These are phyloP conservation scores for Pichia sp. DNA, from an alignment of 1,139 yeast genomes.

Conservation along the genomic window DNA sequence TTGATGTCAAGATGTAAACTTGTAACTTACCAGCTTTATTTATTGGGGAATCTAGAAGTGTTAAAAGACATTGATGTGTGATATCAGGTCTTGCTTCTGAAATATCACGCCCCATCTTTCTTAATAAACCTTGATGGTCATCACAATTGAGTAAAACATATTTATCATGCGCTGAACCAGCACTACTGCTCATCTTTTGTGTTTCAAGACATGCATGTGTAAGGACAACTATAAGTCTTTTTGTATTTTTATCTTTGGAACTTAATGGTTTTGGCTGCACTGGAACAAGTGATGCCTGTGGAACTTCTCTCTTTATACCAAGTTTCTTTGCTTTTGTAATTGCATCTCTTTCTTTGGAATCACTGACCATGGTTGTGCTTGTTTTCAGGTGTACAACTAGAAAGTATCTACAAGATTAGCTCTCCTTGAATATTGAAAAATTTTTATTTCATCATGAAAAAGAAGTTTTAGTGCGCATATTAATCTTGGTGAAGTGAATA, in stretches of 20 bases:
- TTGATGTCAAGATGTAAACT: slow-evolving; percentile 91
- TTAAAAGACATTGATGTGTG: slow-evolving; percentile 90
- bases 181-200: slow-evolving; percentile 70
- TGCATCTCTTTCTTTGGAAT: slow-evolving; percentile 39
- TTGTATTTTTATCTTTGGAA: slow-evolving; percentile 76
- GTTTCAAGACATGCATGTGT: slow-evolving; percentile 95
- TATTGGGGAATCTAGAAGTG: slow-evolving; percentile 89
- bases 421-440: not conserved
- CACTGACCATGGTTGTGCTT: slow-evolving; percentile 32
- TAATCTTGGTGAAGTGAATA: not conserved
- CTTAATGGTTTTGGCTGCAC: slow-evolving; percentile 74
- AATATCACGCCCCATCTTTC: slow-evolving; percentile 94
- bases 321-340: slow-evolving; percentile 28
- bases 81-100: slow-evolving; percentile 98
- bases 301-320: slow-evolving; percentile 35
- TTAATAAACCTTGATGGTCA: slow-evolving; percentile 92
- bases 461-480: not conserved
- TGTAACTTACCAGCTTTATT: slow-evolving; percentile 96
- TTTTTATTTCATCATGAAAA: not conserved
- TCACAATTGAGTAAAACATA: slow-evolving; percentile 92
- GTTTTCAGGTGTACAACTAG: not conserved
- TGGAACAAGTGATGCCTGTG: slow-evolving; percentile 69
- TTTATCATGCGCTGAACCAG: slow-evolving; percentile 81
- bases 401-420: not conserved
- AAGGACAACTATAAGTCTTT: slow-evolving; percentile 83